Conservation (phyloP, 768 basidiomycete species). For the Pilatotrama ljubarskyi region DNA sequence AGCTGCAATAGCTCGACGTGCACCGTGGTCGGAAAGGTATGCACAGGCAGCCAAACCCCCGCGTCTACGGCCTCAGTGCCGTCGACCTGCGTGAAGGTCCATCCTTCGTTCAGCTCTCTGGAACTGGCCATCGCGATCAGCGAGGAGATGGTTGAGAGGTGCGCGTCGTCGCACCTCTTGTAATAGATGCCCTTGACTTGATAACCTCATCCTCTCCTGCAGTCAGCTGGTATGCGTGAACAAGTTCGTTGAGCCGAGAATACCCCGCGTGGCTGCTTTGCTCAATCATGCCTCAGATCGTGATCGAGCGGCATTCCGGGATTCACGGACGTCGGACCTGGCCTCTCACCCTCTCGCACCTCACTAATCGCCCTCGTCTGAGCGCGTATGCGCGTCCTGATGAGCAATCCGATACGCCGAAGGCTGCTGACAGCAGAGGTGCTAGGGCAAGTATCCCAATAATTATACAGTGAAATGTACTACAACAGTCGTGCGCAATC, state of each 20-base stretch:
- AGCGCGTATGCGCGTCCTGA: background rate
- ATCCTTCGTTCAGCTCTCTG: slow-evolving; percentile 44
- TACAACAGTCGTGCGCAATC: slow-evolving; percentile 6
- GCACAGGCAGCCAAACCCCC: slow-evolving; percentile 66
- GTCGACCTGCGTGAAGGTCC: slow-evolving; percentile 69
- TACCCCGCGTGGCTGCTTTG: slow-evolving; percentile 2
- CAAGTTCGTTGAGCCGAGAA: background rate
- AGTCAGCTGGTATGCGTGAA: slow-evolving; percentile 9
- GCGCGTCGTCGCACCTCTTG: background rate
- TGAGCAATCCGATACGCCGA: background rate
- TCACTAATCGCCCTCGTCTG: too few species aligned
- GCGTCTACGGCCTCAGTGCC: slow-evolving; percentile 53
- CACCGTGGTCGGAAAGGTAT: slow-evolving; percentile 78
- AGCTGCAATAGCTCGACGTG: slow-evolving; percentile 81
- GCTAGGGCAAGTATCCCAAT: background rate
- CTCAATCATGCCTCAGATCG: slow-evolving; percentile 3
- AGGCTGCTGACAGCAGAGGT: background rate
- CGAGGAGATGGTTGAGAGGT: background rate
- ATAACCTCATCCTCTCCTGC: background rate
- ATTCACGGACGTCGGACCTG: background rate
- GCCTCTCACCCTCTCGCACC: too few species aligned
- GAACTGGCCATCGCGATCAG: slow-evolving; percentile 23
- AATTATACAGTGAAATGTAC: slow-evolving; percentile 8
- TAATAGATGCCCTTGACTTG: background rate
- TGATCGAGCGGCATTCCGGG: slow-evolving; percentile 8